phyloP scores from a whole-genome alignment of 768 basidiomycete genomes.

The Daedalea quercina region DNA sequence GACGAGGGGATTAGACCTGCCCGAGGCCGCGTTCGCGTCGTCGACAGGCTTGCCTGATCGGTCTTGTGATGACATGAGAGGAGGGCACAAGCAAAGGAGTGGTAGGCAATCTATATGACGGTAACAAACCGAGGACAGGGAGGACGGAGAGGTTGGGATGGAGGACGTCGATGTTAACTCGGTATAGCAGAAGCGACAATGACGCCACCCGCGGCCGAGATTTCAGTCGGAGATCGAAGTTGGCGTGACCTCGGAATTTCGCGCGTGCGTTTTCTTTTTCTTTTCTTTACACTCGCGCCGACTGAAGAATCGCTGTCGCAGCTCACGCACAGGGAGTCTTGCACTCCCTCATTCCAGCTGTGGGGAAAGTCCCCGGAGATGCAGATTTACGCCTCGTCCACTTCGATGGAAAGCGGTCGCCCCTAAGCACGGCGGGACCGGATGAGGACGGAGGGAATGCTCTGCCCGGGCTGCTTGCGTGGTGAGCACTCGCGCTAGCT shows the following conservation, averaged over 20 bases:
- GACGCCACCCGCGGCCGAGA: neutral
- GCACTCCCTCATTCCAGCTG: constrained; percentile 50
- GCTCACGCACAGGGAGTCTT: constrained; percentile 62
- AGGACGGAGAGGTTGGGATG: no score
- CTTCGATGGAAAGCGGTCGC: constrained; percentile 63
- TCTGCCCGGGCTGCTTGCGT: constrained; percentile 10
- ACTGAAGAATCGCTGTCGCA: constrained; percentile 83
- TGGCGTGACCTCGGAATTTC: neutral
- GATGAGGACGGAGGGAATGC: constrained; percentile 41
- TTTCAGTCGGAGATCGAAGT: constrained; percentile 1
- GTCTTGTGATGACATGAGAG: neutral
- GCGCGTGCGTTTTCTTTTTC: constrained; percentile 13
- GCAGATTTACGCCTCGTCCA: constrained; percentile 54
- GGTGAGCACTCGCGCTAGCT: constrained; percentile 31
- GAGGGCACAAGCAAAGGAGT: neutral
- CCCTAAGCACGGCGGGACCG: constrained; percentile 63
- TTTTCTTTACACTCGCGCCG: constrained; percentile 36
- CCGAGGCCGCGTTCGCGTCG: neutral
- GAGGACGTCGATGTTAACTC: no score
- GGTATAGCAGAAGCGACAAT: no score
- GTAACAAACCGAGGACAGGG: no score
- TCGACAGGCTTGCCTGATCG: neutral
- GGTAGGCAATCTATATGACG: no score
- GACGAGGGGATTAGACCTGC: neutral
- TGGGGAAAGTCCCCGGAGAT: constrained; percentile 95